Evolutionary conservation across 495 filamentous ascomycete genomes (phyloP).

Genomic region (Hypomontagnella submonticulosa): DNA sequence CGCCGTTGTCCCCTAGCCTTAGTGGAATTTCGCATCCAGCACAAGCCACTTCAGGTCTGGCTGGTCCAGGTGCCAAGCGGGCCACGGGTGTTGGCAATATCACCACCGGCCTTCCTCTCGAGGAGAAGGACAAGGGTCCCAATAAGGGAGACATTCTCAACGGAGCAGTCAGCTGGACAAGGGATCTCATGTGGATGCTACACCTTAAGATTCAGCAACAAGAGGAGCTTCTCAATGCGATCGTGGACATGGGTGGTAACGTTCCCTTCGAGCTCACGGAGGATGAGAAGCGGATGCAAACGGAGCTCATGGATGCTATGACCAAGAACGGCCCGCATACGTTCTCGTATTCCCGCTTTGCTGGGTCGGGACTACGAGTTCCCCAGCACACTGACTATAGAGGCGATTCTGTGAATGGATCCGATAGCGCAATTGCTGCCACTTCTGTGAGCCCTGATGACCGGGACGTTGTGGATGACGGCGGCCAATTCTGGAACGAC

Average conservation of each 20-base stretch:
- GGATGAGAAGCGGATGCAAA: constrained; percentile 94
- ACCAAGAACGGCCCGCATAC: constrained; percentile 74
- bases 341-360: constrained; percentile 86
- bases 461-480: constrained; percentile 65
- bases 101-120: constrained; percentile 86
- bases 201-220: constrained; percentile 88
- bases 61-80: constrained; percentile 83
- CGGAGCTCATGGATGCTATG: constrained; percentile 86
- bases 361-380: constrained; percentile 86
- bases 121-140: constrained; percentile 98
- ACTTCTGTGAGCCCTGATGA: constrained; percentile 75
- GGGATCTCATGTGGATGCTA: constrained; percentile 97
- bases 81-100: constrained; percentile 83
- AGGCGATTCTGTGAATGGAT: constrained; percentile 73
- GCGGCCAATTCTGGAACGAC: constrained; percentile 76
- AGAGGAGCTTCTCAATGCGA: constrained; percentile 78
- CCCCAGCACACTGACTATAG: constrained; percentile 93
- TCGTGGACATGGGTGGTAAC: constrained; percentile 74
- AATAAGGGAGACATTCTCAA: constrained; percentile 99
- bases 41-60: constrained; percentile 89
- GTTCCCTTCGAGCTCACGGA: constrained; percentile 88
- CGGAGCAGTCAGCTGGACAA: constrained; percentile 94
- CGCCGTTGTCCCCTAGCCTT: constrained; percentile 83
- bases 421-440: constrained; percentile 49
- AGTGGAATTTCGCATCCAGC: constrained; percentile 67